Evolutionary conservation across 495 filamentous ascomycete species (phyloP), one percentile per base, ranked within the genome.

Genomic region (Penicillium desertorum): DNA sequence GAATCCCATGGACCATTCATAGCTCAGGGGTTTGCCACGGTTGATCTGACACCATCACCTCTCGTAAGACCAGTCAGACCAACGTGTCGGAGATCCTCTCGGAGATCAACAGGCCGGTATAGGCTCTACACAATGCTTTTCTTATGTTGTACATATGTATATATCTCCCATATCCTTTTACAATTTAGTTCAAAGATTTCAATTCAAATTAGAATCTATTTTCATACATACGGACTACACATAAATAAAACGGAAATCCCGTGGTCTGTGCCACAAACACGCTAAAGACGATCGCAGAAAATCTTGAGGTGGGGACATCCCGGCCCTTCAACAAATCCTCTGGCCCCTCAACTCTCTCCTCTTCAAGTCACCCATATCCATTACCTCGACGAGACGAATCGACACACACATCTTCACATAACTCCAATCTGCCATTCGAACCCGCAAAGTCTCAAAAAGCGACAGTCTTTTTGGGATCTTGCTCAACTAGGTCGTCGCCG

Each of bases 391-490:
- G 22, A 11, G n/a, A n/a, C n/a, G n/a, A 4, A 4, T 32, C 5
- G 16, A 11, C 45, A 14, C 9, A 2, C 22, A 25, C 5, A 25
- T 14, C 23, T 39, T 46, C 10, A 27, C 17, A 48, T 12, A n/a
- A 16, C 25, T 45, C 17, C 16, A 32, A 14, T 32, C 29, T 32
- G 44, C 19, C 19, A 17, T 22, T 22, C 20, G 20, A 10, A 41
- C 51, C 42, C 39, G 56, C 58, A 59, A 62, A 48, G 52, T 60
- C 54, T 47, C 57, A 62, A 59, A 64, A 59, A 59, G 43, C 59
- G 30, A 30, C 5, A 43, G 19, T 56, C 58, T 63, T 58, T 60
- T 63, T 65, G 58, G 37, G 56, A 61, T 61, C 53, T 63, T 61
- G 61, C 49, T 62, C 49, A 37, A 43, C 55, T 29, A 44, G 50